Evolutionary conservation across 371 early-diverging fungal species (phyloP), one percentile per base, ranked within the genome.

Genomic region (Mucor plumbeus): DNA sequence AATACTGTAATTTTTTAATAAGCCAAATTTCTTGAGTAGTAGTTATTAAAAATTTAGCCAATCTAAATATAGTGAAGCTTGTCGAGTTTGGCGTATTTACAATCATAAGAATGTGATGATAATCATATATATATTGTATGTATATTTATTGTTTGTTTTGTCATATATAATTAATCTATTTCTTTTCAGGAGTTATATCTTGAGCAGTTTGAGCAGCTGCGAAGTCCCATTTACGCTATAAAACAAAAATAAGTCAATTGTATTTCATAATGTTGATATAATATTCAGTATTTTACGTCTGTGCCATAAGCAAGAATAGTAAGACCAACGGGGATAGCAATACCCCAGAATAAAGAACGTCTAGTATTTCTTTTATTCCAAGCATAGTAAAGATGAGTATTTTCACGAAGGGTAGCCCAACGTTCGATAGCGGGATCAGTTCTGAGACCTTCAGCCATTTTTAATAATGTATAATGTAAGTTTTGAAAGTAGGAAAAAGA

Each of bases 351-450:
- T 33, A 79, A 71, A 31, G 85, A 72, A 21, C 64, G 63, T 65
- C 85, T 79, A 34, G 80, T 64, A 54, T 76, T 89, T 72, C 85
- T 80, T 57, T 69, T 63, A 72, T 78, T 87, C 85, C 86, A 87
- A 21, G 65, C 61, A 65, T 83, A 89, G 71, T 84, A 77, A 66
- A 82, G 72, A 58, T 84, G 82, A 35, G 85, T 85, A 66, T 87
- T 86, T 70, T 89, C 88, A 79, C 89, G 88, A 64, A 89, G 75
- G 70, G 75, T 78, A 34, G 86, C 85, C 89, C 89, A 89, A 73
- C 85, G 81, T 65, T 89, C 89, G 70, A 89, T 77, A 50, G 87
- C 84, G 59, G 88, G 88, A 76, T 89, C 89, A 63, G 73, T 36
- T 67, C 80, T 80, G 47, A 83, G 67, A 63, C 79, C 79, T 71